Evolutionary conservation across 495 filamentous ascomycete species (phyloP), one percentile per base, ranked within the genome.

Genomic region (Xylaria cubensis): DNA sequence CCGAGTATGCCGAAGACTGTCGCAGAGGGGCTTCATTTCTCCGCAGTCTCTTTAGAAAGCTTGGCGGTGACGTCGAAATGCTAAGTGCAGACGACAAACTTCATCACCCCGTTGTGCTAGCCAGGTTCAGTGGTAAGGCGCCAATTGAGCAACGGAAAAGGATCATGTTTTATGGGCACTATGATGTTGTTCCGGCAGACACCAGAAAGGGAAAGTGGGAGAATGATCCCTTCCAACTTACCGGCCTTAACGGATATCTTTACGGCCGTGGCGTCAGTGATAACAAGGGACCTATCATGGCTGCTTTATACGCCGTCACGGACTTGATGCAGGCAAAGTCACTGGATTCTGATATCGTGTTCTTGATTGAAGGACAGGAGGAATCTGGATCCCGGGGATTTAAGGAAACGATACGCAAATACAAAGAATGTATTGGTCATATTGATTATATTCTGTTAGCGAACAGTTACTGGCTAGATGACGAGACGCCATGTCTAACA

Each of bases 381-480:
- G 96, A 99, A 82, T 95, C 92, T 13, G 96, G 96, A 8, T 97
- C 93, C 4, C 88, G 94, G 29, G 94, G 95, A 0, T 98, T 99
- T 80, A 89, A 91, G 67, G 86, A 94, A 70, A 92, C 93, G 0
- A 89, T 99, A 34, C 88, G 86, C 50, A 84, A 87, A 53, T 88
- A 96, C 78, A 96, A 96, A 78, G 85, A 89, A n/a, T 84, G 92
- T 21, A 96, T 99, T 73, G 96, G 96, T 2, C 85, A 92, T 19
- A 88, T 98, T 3, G 94, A 98, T 81, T 98, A 94, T 86, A 95
- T 99, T 50, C 82, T 99, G 1, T 82, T 98, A 6, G 96, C 96
- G 0, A 98, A 98, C 82, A 97, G 94, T 81, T 98, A 99, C 83
- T 99, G 96, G 96, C 86, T 99, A 3, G 94, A 98, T 78, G 96